Conservation (phyloP, 495 filamentous ascomycete species). For the Friedmanniomyces simplex region DNA sequence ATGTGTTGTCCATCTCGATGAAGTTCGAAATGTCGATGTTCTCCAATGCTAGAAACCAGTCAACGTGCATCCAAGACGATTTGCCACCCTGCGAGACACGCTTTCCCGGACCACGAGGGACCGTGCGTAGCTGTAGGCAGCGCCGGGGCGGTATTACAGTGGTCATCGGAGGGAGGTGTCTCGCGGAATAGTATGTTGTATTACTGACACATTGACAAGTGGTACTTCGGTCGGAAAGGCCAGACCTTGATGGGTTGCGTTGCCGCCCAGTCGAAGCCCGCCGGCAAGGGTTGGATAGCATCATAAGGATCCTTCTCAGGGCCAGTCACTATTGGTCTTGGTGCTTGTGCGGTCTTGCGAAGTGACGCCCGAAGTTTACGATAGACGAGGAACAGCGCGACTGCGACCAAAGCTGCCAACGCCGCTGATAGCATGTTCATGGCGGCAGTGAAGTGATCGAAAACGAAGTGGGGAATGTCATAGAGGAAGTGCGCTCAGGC, state of each 20-base stretch:
- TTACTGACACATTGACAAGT: constrained; percentile 59
- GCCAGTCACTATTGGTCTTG: not conserved
- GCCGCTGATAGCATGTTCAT: not conserved
- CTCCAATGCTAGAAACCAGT: constrained; percentile 36
- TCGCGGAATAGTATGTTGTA: too few relatives aligned
- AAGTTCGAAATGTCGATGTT: constrained; percentile 48
- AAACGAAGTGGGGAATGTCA: not conserved
- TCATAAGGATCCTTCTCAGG: constrained; percentile 20
- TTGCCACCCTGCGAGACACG: too few relatives aligned
- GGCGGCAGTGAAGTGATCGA: not conserved
- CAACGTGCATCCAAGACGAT: not conserved
- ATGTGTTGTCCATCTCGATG: constrained; percentile 56
- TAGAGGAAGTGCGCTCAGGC: too few relatives aligned
- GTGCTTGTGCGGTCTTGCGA: too few relatives aligned
- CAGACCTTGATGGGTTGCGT: constrained; percentile 52
- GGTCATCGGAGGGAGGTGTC: too few relatives aligned
- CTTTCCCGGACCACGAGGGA: too few relatives aligned
- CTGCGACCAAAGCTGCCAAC: not conserved
- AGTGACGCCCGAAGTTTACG: not conserved
- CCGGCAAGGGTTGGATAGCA: constrained; percentile 41
- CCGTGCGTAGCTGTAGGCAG: too few relatives aligned
- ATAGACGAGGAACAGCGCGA: not conserved
- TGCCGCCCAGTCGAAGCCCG: constrained; percentile 48
- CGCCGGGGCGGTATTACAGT: too few relatives aligned
- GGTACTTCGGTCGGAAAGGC: constrained; percentile 61